Conservation (phyloP, 495 filamentous ascomycete genomes). For the Daldinia vernicosa region DNA sequence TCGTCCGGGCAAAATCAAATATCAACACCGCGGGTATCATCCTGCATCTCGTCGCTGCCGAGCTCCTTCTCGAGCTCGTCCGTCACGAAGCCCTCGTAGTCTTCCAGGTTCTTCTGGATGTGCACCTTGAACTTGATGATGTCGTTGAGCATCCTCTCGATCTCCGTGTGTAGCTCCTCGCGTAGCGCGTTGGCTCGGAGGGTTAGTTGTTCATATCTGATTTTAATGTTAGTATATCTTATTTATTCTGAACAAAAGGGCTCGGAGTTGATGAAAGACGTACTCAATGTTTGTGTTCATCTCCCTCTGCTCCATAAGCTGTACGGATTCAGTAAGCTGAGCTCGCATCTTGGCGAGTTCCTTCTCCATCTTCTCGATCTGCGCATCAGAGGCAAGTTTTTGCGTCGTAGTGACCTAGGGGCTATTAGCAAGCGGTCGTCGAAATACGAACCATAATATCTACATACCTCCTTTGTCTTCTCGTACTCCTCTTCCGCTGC, state of each 20-base stretch:
- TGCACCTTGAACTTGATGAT: conserved; percentile 99
- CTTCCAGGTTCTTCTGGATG: conserved; percentile 87
- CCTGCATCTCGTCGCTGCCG: conserved; percentile 58
- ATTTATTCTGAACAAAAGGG: background rate
- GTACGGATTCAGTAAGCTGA: conserved; percentile 84
- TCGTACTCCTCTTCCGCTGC: conserved; percentile 94
- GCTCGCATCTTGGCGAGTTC: conserved; percentile 92
- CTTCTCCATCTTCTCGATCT: conserved; percentile 98
- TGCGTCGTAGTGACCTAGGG: conserved; percentile 76
- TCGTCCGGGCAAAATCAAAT: conserved; percentile 28
- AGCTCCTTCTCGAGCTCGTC: conserved; percentile 90
- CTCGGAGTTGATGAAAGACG: conserved; percentile 42
- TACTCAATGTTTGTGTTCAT: conserved; percentile 97
- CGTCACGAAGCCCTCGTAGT: conserved; percentile 90
- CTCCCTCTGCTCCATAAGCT: conserved; percentile 92
- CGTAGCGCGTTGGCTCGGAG: conserved; percentile 82
- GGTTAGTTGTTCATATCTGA: conserved; percentile 87
- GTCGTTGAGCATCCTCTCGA: conserved; percentile 95
- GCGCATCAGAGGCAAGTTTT: conserved; percentile 84
- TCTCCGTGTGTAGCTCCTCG: conserved; percentile 94
- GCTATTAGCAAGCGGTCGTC: conserved; percentile 34
- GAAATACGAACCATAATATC: background rate
- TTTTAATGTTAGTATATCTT: conserved; percentile 31
- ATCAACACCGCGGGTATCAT: conserved; percentile 49
- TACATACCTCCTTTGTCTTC: conserved; percentile 79